Evolutionary conservation across 768 basidiomycete species (phyloP).

Genomic region (Exidia glandulosa): DNA sequence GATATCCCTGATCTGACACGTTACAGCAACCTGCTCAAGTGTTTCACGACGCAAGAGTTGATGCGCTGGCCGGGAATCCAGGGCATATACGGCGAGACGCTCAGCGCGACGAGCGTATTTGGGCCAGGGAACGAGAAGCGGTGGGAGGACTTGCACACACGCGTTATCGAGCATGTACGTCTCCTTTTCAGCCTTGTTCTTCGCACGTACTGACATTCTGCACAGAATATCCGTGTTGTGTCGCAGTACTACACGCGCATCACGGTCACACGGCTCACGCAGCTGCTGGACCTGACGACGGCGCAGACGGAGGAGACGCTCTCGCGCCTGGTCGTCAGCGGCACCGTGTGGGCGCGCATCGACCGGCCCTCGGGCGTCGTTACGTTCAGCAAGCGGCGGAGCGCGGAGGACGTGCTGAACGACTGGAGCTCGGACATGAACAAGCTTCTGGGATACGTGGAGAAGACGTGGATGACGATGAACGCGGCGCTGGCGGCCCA

Average conservation of each 20-base stretch:
- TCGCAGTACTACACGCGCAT: constrained; percentile 93
- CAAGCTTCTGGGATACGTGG: constrained; percentile 78
- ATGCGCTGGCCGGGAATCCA: constrained; percentile 97
- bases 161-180: constrained; percentile 93
- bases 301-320: constrained; percentile 83
- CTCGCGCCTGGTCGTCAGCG: constrained; percentile 80
- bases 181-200: not conserved
- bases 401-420: constrained; percentile 89
- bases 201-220: constrained; percentile 3
- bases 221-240: constrained; percentile 95
- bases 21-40: constrained; percentile 84
- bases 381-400: constrained; percentile 72
- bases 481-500: constrained; percentile 83
- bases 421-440: constrained; percentile 97
- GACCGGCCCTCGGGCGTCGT: constrained; percentile 88
- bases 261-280: constrained; percentile 67
- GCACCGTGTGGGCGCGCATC: constrained; percentile 86
- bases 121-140: constrained; percentile 46
- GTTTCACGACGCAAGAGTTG: constrained; percentile 83
- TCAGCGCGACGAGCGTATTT: constrained; percentile 77
- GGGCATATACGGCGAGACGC: constrained; percentile 71
- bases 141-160: constrained; percentile 92
- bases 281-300: constrained; percentile 74
- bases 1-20: constrained; percentile 1
- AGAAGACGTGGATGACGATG: constrained; percentile 99